These are phyloP conservation scores for Agaricus bisporus DNA, from an alignment of 768 basidiomycete species.

Conservation along the genomic window DNA sequence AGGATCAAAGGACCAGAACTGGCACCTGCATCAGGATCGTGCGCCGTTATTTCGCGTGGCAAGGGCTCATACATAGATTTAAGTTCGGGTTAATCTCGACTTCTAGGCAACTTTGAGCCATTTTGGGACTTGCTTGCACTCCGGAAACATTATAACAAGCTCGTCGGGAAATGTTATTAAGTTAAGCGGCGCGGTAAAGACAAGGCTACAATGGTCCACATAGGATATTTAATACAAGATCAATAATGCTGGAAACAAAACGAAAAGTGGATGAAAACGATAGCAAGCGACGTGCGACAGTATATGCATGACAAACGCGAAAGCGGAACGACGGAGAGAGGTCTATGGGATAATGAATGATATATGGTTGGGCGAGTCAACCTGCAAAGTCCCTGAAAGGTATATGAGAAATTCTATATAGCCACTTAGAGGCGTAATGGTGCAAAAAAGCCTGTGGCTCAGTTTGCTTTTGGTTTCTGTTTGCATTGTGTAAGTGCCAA, in stretches of 20 bases:
- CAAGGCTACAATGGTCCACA: no score
- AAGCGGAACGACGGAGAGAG: background rate
- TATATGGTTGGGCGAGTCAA: background rate
- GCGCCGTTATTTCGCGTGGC: conserved; percentile 11
- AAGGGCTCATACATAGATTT: background rate
- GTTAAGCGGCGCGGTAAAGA: no score
- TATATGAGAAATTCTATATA: conserved; percentile 1
- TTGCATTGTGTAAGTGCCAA: background rate
- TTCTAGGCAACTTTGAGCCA: no score
- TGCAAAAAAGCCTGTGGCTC: background rate
- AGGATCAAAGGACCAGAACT: no score
- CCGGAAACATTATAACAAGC: no score
- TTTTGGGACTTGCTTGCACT: no score
- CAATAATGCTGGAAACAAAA: background rate
- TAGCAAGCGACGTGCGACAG: background rate
- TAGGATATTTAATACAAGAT: background rate
- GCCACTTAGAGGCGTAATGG: background rate
- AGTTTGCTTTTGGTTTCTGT: conserved; percentile 10
- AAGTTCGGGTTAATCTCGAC: background rate
- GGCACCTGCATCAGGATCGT: background rate
- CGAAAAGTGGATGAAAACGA: background rate
- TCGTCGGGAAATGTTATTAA: no score
- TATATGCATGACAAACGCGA: conserved; percentile 1
- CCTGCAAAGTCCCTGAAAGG: conserved; percentile 10
- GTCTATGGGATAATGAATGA: background rate